A percentile compares a stretch with the other conserved stretches of the same genome.
Conservation (phyloP, 768 basidiomycete genomes). For the Mrakia gelida region DNA sequence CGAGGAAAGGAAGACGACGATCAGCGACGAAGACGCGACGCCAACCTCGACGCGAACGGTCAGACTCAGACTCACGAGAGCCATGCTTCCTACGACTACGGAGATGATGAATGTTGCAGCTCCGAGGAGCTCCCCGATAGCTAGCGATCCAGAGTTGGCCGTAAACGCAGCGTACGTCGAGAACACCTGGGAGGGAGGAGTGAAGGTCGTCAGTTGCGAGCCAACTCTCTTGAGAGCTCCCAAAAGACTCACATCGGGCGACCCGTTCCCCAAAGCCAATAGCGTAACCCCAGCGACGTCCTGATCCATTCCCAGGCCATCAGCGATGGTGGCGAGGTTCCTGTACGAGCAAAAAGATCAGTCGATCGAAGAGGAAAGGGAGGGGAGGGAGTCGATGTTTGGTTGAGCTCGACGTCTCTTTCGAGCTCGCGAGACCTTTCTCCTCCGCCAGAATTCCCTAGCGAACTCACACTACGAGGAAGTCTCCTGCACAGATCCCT, state of each 20-base stretch:
- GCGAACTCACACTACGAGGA: slow-evolving; percentile 69
- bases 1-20: too few species aligned
- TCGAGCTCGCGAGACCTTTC: neutral
- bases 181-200: slow-evolving; percentile 12
- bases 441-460: neutral
- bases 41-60: too few species aligned
- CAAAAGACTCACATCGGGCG: slow-evolving; percentile 20
- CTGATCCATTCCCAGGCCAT: slow-evolving; percentile 79
- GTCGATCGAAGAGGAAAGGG: slow-evolving; percentile 63
- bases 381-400: slow-evolving; percentile 39
- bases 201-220: neutral
- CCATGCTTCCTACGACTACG: slow-evolving; percentile 96
- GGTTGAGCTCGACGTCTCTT: neutral
- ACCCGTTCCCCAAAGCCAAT: slow-evolving; percentile 69
- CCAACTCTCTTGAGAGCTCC: neutral
- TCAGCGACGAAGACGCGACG: too few species aligned
- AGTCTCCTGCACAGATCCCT: slow-evolving; percentile 43
- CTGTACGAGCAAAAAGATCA: slow-evolving; percentile 69
- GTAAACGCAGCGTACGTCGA: slow-evolving; percentile 92
- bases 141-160: slow-evolving; percentile 75
- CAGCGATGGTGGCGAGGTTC: slow-evolving; percentile 84
- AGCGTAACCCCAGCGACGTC: slow-evolving; percentile 95
- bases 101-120: slow-evolving; percentile 94
- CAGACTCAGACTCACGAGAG: slow-evolving; percentile 59
- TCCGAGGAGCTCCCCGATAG: slow-evolving; percentile 90